A percentile compares a stretch with the other conserved stretches of the same genome.
Conservation (phyloP, 1,284 basidiomycete species). For the Psilocybe mexicana region DNA sequence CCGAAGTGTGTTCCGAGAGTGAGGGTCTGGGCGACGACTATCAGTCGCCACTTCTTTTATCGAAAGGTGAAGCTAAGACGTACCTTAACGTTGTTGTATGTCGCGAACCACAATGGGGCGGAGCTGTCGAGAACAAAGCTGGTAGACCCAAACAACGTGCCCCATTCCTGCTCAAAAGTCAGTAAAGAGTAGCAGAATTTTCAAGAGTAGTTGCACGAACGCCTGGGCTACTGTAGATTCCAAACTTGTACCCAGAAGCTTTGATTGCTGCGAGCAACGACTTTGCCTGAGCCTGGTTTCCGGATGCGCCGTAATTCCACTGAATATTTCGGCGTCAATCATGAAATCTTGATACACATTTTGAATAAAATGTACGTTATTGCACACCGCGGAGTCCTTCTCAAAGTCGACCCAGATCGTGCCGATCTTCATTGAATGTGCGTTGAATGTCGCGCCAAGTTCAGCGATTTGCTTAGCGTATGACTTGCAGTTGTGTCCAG, state of each 20-base stretch:
- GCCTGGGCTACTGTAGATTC: constrained; percentile 27
- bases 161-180: constrained; percentile 20
- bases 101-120: constrained; percentile 27
- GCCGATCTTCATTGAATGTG: constrained; percentile 26
- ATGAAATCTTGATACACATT: too few relatives aligned
- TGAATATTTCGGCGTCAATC: not conserved
- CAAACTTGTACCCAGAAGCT: constrained; percentile 25
- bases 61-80: not conserved
- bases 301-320: constrained; percentile 28
- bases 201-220: constrained; percentile 9
- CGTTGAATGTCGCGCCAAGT: constrained; percentile 22
- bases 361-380: constrained; percentile 18
- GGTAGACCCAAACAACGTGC: constrained; percentile 26
- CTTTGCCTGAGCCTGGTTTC: constrained; percentile 24
- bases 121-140: constrained; percentile 22
- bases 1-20: constrained; percentile 22
- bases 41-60: too few relatives aligned
- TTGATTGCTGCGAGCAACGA: constrained; percentile 24
- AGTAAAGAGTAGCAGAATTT: not conserved
- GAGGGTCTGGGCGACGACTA: constrained; percentile 10
- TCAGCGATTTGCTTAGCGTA: constrained; percentile 25
- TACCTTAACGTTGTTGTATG: constrained; percentile 24
- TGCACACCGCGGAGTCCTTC: constrained; percentile 23
- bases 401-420: constrained; percentile 28
- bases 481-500: constrained; percentile 25